Evolutionary conservation across 2,329 filamentous ascomycete genomes (phyloP).

Genomic region (Phialophora macrospora): DNA sequence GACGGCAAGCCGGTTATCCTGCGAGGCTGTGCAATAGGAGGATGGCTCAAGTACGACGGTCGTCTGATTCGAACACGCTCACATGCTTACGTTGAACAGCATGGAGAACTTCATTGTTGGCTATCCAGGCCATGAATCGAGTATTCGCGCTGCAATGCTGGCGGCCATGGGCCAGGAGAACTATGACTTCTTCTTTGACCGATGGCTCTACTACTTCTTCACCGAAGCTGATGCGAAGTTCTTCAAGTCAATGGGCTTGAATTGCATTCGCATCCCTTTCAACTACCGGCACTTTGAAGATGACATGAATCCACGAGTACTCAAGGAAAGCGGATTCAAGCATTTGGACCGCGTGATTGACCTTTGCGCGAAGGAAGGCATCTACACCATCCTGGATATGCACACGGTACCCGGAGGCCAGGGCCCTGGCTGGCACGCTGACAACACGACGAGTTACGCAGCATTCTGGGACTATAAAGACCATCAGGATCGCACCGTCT

Average conservation of each 20-base stretch:
- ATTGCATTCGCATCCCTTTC: conserved; percentile 65
- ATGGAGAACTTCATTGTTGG: conserved; percentile 70
- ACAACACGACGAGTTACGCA: conserved; percentile 53
- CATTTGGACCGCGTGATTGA: conserved; percentile 55
- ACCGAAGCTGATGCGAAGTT: conserved; percentile 64
- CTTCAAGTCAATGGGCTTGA: conserved; percentile 61
- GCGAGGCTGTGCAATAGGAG: conserved; percentile 53
- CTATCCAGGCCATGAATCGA: conserved; percentile 63
- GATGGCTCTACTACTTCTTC: conserved; percentile 52
- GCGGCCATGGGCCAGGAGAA: conserved; percentile 61
- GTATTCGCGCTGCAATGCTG: conserved; percentile 60
- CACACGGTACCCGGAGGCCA: conserved; percentile 57
- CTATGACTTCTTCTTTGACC: conserved; percentile 54
- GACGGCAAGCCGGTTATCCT: conserved; percentile 55
- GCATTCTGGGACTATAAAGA: conserved; percentile 59
- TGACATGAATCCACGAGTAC: conserved; percentile 51
- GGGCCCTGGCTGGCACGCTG: conserved; percentile 58
- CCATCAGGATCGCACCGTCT: conserved; percentile 56
- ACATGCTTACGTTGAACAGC: conserved; percentile 40
- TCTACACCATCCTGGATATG: conserved; percentile 59
- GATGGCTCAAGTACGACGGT: conserved; percentile 44
- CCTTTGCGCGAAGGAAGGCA: conserved; percentile 53
- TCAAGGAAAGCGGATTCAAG: conserved; percentile 55
- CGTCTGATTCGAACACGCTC: conserved; percentile 32
- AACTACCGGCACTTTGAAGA: conserved; percentile 62